These are phyloP conservation scores for Termitomyces sp. DNA, from an alignment of 768 basidiomycete genomes.

Conservation along the genomic window DNA sequence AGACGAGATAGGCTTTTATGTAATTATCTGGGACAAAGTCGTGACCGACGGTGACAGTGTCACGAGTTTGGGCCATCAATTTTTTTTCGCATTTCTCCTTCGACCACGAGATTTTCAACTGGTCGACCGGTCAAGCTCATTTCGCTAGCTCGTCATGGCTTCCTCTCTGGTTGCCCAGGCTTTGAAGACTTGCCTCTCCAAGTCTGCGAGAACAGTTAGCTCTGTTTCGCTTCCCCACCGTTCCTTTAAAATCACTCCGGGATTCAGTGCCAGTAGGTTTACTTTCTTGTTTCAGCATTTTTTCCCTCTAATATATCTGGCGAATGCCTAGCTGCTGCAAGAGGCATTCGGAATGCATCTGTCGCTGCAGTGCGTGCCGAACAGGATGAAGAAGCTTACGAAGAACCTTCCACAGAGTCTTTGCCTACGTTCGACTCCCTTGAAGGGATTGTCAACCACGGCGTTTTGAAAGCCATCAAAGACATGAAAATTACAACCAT, in stretches of 20 bases:
- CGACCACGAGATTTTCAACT: background rate
- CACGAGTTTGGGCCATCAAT: slow-evolving; percentile 1
- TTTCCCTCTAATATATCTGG: background rate
- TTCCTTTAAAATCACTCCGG: slow-evolving; percentile 18
- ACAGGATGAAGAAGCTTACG: slow-evolving; percentile 2
- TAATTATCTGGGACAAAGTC: too few relatives aligned
- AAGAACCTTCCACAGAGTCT: slow-evolving; percentile 13
- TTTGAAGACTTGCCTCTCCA: slow-evolving; percentile 16
- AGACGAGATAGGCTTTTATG: too few relatives aligned
- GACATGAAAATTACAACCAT: slow-evolving; percentile 72
- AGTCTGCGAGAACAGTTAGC: slow-evolving; percentile 17
- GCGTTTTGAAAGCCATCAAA: slow-evolving; percentile 55
- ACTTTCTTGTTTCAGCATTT: background rate
- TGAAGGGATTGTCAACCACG: slow-evolving; percentile 32
- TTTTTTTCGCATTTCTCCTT: slow-evolving; percentile 6
- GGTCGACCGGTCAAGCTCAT: slow-evolving; percentile 9
- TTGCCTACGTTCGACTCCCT: slow-evolving; percentile 34
- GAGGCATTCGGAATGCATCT: slow-evolving; percentile 11
- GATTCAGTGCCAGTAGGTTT: slow-evolving; percentile 15
- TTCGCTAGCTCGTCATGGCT: slow-evolving; percentile 22
- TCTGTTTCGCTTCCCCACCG: slow-evolving; percentile 22
- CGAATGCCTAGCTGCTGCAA: background rate
- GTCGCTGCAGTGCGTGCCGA: slow-evolving; percentile 8
- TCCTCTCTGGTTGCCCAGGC: slow-evolving; percentile 18
- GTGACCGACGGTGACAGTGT: background rate